A percentile compares a stretch with the other conserved stretches of the same genome.
These are phyloP conservation scores for Diaporthe sp. DNA, from an alignment of 2,329 filamentous ascomycete genomes.

Conservation along the genomic window DNA sequence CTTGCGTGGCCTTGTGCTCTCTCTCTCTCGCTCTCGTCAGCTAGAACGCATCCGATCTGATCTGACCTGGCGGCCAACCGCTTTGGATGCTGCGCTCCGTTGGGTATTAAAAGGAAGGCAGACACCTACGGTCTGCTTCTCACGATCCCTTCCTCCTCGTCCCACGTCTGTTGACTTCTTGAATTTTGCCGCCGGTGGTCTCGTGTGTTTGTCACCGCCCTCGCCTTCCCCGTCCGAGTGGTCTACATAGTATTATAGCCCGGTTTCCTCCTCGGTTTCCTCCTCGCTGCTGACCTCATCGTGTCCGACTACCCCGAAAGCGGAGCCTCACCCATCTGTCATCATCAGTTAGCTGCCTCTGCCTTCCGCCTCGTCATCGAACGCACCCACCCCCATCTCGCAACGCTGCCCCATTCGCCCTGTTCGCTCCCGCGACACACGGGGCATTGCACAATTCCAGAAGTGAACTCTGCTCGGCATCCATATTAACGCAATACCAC, in stretches of 20 bases:
- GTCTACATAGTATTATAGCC: not conserved
- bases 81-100: not conserved
- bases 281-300: constrained; percentile 8
- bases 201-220: no score
- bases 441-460: constrained; percentile 17
- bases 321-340: constrained; percentile 35
- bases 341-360: constrained; percentile 22
- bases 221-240: not conserved
- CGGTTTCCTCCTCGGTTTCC: not conserved
- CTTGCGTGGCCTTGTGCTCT: no score
- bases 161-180: not conserved
- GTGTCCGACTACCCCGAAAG: constrained; percentile 33
- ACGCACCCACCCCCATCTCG: constrained; percentile 22
- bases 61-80: not conserved
- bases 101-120: constrained; percentile 7
- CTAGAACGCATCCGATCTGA: constrained; percentile 7
- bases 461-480: not conserved
- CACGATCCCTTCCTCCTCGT: constrained; percentile 8
- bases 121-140: not conserved
- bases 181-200: no score
- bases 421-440: not conserved
- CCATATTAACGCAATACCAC: constrained; percentile 10
- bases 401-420: not conserved
- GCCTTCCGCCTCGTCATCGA: constrained; percentile 33
- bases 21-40: constrained; percentile 18